phyloP scores from a whole-genome alignment of 2,329 filamentous ascomycete genomes.

The Periconia digitata region DNA sequence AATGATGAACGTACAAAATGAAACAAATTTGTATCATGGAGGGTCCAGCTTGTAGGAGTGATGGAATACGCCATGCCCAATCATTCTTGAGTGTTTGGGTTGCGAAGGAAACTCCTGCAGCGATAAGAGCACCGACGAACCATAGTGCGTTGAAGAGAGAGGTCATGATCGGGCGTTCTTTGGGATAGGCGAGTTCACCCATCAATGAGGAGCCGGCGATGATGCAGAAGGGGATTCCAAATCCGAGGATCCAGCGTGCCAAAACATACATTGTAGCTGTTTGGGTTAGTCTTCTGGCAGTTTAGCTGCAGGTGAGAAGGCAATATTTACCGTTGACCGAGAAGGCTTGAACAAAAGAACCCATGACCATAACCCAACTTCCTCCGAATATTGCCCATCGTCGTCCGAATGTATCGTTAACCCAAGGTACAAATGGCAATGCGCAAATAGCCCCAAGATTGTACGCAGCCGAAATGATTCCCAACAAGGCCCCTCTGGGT shows the following conservation, averaged over 20 bases:
- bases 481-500: slow-evolving; percentile 40
- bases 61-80: slow-evolving; percentile 69
- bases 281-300: not conserved
- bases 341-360: slow-evolving; percentile 33
- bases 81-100: slow-evolving; percentile 52
- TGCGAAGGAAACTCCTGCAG: slow-evolving; percentile 61
- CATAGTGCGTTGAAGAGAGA: slow-evolving; percentile 68
- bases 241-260: slow-evolving; percentile 65
- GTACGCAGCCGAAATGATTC: slow-evolving; percentile 50
- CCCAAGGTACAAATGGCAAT: slow-evolving; percentile 37
- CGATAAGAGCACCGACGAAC: slow-evolving; percentile 60
- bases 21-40: slow-evolving; percentile 63
- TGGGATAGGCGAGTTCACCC: slow-evolving; percentile 67
- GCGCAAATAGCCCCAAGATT: slow-evolving; percentile 42
- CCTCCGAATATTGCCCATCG: slow-evolving; percentile 45
- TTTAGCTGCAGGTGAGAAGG: not conserved
- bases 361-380: slow-evolving; percentile 48
- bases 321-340: slow-evolving; percentile 23
- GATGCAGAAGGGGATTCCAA: slow-evolving; percentile 66
- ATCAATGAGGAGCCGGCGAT: slow-evolving; percentile 65
- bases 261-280: slow-evolving; percentile 54
- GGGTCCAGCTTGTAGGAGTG: slow-evolving; percentile 64
- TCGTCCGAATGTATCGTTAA: slow-evolving; percentile 48
- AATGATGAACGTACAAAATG: slow-evolving; percentile 51
- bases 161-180: slow-evolving; percentile 66